Evolutionary conservation across 2,329 filamentous ascomycete species (phyloP).

Genomic region (Tolypocladium paradoxum): DNA sequence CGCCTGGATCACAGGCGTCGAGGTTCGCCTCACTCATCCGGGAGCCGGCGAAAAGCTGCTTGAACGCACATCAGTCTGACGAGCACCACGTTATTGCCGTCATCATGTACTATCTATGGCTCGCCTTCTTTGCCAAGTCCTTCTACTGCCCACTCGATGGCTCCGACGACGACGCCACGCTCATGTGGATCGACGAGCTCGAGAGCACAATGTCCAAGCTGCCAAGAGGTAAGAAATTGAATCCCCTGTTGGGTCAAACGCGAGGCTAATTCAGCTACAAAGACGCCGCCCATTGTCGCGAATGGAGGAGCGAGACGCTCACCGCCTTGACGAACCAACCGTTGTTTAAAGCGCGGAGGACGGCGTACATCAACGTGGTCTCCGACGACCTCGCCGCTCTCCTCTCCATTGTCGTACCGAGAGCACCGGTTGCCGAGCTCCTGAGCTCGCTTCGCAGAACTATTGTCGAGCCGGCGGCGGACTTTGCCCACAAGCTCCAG

Average conservation of each 20-base stretch:
- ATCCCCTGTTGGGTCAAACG: neutral
- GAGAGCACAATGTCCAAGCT: constrained; percentile 21
- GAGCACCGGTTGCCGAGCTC: constrained; percentile 15
- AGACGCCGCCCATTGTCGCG: constrained; percentile 23
- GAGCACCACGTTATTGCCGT: constrained; percentile 23
- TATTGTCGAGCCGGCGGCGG: constrained; percentile 23
- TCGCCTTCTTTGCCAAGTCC: constrained; percentile 22
- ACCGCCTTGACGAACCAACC: constrained; percentile 20
- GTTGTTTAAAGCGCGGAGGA: constrained; percentile 17
- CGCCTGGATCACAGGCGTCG: constrained; percentile 14
- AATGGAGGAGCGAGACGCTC: constrained; percentile 27
- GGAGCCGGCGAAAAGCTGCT: constrained; percentile 21
- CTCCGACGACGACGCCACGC: constrained; percentile 15
- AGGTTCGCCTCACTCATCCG: constrained; percentile 22
- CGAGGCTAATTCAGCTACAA: constrained; percentile 2
- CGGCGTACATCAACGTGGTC: constrained; percentile 16
- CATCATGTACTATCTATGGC: constrained; percentile 27
- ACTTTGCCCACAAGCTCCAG: constrained; percentile 25
- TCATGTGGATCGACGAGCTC: constrained; percentile 21
- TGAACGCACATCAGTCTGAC: constrained; percentile 19
- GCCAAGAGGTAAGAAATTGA: constrained; percentile 16
- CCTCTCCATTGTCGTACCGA: constrained; percentile 19
- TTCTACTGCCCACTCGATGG: constrained; percentile 27
- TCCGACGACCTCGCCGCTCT: constrained; percentile 22
- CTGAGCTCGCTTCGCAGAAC: constrained; percentile 20